Percentiles rank a stretch among this genome's conserved stretches.
Evolutionary conservation across 2,329 filamentous ascomycete species (phyloP).

Genomic region (Diaporthe australafricana): DNA sequence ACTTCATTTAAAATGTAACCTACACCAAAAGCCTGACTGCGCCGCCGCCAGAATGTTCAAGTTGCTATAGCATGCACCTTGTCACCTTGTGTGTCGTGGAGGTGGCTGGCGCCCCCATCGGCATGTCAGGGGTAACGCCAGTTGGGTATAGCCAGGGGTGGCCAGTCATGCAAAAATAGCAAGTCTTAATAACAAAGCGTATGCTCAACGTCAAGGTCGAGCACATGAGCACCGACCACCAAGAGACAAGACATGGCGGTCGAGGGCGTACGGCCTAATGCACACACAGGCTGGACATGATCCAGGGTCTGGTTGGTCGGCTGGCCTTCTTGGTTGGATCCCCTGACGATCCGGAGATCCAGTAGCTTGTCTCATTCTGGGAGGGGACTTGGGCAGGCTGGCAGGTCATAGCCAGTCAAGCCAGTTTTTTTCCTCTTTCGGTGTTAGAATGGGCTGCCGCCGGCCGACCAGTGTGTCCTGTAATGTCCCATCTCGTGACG

Average conservation of each 20-base stretch:
- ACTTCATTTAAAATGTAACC: slow-evolving; percentile 27
- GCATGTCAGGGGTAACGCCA: slow-evolving; percentile 18
- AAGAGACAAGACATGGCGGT: slow-evolving; percentile 5
- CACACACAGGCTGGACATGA: background rate
- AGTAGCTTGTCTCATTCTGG: slow-evolving; percentile 13
- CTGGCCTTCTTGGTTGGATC: background rate
- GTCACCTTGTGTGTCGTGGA: slow-evolving; percentile 19
- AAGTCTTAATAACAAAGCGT: slow-evolving; percentile 12
- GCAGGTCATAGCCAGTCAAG: slow-evolving; percentile 17
- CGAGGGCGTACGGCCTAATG: slow-evolving; percentile 11
- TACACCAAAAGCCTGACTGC: slow-evolving; percentile 13
- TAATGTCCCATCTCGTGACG: slow-evolving; percentile 15
- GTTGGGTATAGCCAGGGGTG: background rate
- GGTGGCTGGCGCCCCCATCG: slow-evolving; percentile 24
- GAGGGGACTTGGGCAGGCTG: background rate
- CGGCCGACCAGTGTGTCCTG: slow-evolving; percentile 1
- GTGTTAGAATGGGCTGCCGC: slow-evolving; percentile 12
- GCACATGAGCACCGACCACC: background rate
- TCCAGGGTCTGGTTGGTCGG: background rate
- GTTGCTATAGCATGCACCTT: slow-evolving; percentile 17
- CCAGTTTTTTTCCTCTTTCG: background rate
- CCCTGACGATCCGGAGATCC: slow-evolving; percentile 25
- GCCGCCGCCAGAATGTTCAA: slow-evolving; percentile 12
- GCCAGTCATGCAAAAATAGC: slow-evolving; percentile 22
- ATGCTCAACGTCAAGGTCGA: background rate